Conservation (phyloP, 140 eudicot genomes). For the Bidens hawaiensis region DNA sequence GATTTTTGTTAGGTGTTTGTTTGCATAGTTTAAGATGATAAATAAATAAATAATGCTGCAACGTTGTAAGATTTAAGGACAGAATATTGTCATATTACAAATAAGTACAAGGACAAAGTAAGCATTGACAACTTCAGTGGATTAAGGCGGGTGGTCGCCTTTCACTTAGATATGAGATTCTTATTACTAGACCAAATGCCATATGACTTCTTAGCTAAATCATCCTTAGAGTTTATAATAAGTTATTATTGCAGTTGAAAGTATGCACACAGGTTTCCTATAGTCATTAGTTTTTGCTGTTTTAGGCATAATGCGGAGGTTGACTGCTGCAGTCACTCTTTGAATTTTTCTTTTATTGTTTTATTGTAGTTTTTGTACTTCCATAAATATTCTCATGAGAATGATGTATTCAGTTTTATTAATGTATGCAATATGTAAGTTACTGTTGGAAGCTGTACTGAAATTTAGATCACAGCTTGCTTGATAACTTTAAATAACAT, state of each 20-base stretch:
- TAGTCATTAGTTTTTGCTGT: neutral
- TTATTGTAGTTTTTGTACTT: neutral
- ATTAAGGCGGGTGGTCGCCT: neutral
- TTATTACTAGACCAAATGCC: neutral
- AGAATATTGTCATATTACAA: neutral
- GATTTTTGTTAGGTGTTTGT: neutral
- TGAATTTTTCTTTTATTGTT: neutral
- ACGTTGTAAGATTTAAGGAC: neutral
- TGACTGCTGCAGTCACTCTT: neutral
- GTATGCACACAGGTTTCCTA: neutral
- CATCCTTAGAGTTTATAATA: neutral
- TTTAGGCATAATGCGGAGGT: neutral
- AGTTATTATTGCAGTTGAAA: neutral
- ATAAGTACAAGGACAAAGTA: neutral
- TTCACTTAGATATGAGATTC: neutral
- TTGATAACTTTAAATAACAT: neutral
- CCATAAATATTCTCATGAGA: neutral
- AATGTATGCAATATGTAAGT: neutral
- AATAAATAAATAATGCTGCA: neutral
- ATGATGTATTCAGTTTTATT: neutral
- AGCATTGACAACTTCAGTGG: neutral
- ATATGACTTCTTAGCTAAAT: neutral
- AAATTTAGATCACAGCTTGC: neutral
- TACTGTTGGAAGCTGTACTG: neutral
- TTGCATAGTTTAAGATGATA: neutral